These are phyloP conservation scores for Schwanniomyces yamadae DNA, from an alignment of 805 yeast genomes.

Conservation along the genomic window DNA sequence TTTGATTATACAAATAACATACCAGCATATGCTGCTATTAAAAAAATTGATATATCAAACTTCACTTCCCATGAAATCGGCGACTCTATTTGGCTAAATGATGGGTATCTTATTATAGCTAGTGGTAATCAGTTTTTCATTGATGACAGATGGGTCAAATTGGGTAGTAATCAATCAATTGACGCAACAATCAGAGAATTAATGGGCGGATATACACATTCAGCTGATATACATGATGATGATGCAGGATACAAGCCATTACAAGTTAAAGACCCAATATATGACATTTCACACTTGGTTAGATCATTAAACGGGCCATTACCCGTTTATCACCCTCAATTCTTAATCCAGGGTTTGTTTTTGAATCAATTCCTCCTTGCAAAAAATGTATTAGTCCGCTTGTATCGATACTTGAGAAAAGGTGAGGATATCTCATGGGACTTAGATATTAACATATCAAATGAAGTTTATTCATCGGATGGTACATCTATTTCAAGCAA, in stretches of 20 bases:
- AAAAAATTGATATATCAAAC: constrained; percentile 64
- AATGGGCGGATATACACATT: constrained; percentile 27
- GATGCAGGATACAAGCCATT: constrained; percentile 24
- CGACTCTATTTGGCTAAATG: constrained; percentile 82
- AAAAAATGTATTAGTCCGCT: constrained; percentile 51
- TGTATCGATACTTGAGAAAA: constrained; percentile 52
- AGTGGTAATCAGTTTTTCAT: constrained; percentile 87
- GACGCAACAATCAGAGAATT: constrained; percentile 52
- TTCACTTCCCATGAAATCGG: constrained; percentile 83
- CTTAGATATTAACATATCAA: constrained; percentile 24
- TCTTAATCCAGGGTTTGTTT: constrained; percentile 71
- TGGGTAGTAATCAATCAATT: constrained; percentile 35
- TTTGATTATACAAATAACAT: constrained; percentile 83
- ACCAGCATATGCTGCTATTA: constrained; percentile 76
- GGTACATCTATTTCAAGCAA: constrained; percentile 4
- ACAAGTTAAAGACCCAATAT: constrained; percentile 15
- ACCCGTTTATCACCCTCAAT: constrained; percentile 89
- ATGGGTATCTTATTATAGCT: constrained; percentile 78
- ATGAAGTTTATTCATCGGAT: constrained; percentile 12
- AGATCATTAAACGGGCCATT: constrained; percentile 83
- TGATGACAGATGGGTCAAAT: constrained; percentile 59
- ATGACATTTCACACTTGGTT: constrained; percentile 64
- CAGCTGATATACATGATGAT: constrained; percentile 15
- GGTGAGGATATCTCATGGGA: constrained; percentile 33
- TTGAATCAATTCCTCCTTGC: constrained; percentile 58